phyloP scores from a whole-genome alignment of 2,329 filamentous ascomycete genomes.

The Lizonia empirigonia region DNA sequence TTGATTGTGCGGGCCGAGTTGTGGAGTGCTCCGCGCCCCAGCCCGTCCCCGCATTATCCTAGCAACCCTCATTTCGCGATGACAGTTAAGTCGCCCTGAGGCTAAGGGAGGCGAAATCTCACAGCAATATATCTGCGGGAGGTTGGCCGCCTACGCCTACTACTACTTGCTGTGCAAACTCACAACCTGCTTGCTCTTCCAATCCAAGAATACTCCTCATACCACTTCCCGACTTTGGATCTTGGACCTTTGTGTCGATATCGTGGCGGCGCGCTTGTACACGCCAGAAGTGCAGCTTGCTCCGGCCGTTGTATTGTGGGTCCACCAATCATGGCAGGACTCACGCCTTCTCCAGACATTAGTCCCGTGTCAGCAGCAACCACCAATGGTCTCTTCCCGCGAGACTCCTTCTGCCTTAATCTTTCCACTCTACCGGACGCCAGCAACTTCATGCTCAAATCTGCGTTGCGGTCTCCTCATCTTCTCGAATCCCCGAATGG shows the following conservation, averaged over 20 bases:
- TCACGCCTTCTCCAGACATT: conserved; percentile 51
- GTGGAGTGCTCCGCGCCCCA: conserved; percentile 40
- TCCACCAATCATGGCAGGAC: conserved; percentile 49
- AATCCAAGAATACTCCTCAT: conserved; percentile 4
- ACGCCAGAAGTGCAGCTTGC: conserved; percentile 41
- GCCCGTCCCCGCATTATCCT: conserved; percentile 44
- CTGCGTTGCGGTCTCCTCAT: conserved; percentile 47
- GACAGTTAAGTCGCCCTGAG: conserved; percentile 26
- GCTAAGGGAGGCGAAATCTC: conserved; percentile 31
- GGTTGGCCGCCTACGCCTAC: conserved; percentile 16
- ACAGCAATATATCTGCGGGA: conserved; percentile 31
- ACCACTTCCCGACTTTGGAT: conserved; percentile 13
- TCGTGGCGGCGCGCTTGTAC: conserved; percentile 35
- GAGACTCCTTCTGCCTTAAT: conserved; percentile 50
- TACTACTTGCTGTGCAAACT: conserved; percentile 4
- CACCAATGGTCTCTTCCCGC: conserved; percentile 47
- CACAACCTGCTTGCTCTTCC: background rate
- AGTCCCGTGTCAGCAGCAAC: conserved; percentile 51
- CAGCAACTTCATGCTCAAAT: conserved; percentile 46
- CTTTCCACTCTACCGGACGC: conserved; percentile 47
- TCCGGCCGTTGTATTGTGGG: conserved; percentile 30
- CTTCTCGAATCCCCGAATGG: conserved; percentile 48
- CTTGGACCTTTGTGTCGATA: conserved; percentile 20
- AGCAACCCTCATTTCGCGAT: conserved; percentile 39
- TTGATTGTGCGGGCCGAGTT: conserved; percentile 37